Evolutionary conservation across 192 early-diverging fungal species (phyloP).

Genomic region (Coemansia sp.): DNA sequence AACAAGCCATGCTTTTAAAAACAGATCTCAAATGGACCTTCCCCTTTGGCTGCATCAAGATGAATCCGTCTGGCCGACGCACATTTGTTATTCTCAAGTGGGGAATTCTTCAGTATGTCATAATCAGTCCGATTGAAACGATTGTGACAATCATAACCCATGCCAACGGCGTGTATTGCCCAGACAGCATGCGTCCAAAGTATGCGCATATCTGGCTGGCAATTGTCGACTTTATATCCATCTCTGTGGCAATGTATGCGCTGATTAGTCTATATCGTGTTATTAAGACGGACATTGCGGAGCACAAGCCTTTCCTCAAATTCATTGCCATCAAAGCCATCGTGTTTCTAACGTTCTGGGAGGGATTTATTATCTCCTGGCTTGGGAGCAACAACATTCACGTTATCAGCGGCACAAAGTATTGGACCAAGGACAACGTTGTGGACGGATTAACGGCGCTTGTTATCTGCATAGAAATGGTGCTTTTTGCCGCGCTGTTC

Average conservation of each 20-base stretch:
- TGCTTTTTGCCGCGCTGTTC: constrained; percentile 54
- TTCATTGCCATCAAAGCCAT: constrained; percentile 57
- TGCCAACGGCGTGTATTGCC: constrained; percentile 63
- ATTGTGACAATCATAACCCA: constrained; percentile 63
- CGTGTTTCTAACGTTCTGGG: constrained; percentile 68
- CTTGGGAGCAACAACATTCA: constrained; percentile 56
- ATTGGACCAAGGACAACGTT: constrained; percentile 60
- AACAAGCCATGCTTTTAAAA: constrained; percentile 42
- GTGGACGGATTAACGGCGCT: constrained; percentile 56
- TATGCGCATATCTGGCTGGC: constrained; percentile 69
- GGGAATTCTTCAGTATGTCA: constrained; percentile 71
- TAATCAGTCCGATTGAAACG: constrained; percentile 63
- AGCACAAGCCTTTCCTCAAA: constrained; percentile 55
- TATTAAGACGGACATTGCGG: constrained; percentile 59
- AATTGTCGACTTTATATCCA: constrained; percentile 64
- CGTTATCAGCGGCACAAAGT: constrained; percentile 54
- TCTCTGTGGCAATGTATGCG: constrained; percentile 68
- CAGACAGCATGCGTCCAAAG: constrained; percentile 59
- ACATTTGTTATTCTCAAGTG: constrained; percentile 64
- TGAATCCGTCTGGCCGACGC: constrained; percentile 57
- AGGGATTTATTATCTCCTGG: constrained; percentile 58
- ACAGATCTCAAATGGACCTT: constrained; percentile 59
- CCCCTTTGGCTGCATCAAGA: constrained; percentile 62
- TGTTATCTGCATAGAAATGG: constrained; percentile 62
- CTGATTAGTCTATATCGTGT: constrained; percentile 64